phyloP scores from a whole-genome alignment of 2,329 filamentous ascomycete species.

The Claviceps sp. region DNA sequence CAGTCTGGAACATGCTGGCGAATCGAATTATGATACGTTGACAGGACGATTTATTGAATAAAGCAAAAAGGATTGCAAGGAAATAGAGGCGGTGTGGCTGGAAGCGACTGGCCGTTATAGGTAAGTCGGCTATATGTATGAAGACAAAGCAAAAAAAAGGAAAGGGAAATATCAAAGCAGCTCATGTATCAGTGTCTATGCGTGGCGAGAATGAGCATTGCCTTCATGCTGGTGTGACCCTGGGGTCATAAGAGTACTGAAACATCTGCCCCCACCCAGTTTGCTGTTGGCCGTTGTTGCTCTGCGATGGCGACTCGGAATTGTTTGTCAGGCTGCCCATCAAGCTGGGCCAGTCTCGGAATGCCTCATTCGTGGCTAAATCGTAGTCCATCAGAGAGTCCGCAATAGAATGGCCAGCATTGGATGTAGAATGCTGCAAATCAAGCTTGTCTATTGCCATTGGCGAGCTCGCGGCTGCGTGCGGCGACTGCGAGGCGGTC shows the following conservation, averaged over 20 bases:
- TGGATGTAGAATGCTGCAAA: slow-evolving; percentile 18
- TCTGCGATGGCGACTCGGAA: slow-evolving; percentile 13
- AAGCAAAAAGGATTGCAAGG: background rate
- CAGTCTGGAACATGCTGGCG: background rate
- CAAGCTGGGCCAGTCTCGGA: slow-evolving; percentile 30
- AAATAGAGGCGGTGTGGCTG: background rate
- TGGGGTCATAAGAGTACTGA: slow-evolving; percentile 3
- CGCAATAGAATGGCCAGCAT: slow-evolving; percentile 11
- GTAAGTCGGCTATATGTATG: background rate
- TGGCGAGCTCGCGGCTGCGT: slow-evolving; percentile 15
- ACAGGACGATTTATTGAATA: background rate
- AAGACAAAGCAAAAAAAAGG: background rate
- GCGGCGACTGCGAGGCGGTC: slow-evolving; percentile 19
- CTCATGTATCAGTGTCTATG: background rate
- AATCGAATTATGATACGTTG: background rate
- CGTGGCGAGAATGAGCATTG: background rate
- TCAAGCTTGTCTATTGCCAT: slow-evolving; percentile 21
- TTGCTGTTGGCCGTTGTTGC: slow-evolving; percentile 2
- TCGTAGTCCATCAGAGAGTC: slow-evolving; percentile 31
- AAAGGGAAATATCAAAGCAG: background rate
- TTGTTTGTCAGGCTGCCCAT: slow-evolving; percentile 22
- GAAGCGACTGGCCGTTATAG: background rate
- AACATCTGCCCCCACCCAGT: slow-evolving; percentile 4
- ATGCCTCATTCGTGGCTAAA: slow-evolving; percentile 16
- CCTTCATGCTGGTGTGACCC: slow-evolving; percentile 2